A percentile compares a stretch with the other conserved stretches of the same genome.
Conservation (phyloP, 768 basidiomycete genomes). For the Pisolithus microcarpus region DNA sequence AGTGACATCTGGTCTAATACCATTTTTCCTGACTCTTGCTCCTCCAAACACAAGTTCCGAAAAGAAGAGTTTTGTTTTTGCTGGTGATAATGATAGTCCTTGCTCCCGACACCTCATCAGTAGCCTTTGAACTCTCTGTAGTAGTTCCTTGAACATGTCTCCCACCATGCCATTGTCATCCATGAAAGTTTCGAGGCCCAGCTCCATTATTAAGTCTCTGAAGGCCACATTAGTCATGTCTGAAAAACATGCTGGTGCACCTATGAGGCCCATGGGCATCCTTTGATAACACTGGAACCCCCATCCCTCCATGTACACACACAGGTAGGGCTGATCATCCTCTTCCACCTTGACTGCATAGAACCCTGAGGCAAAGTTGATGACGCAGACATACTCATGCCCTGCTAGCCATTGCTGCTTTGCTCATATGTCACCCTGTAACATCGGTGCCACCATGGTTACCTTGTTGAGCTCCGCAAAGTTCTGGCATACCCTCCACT, state of each 20-base stretch:
- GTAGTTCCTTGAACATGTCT: constrained; percentile 25
- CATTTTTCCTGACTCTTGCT: neutral
- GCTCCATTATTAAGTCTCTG: constrained; percentile 19
- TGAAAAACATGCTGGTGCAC: constrained; percentile 31
- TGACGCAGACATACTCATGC: constrained; percentile 27
- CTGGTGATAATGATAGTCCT: neutral
- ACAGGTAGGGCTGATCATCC: constrained; percentile 18
- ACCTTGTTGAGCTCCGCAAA: constrained; percentile 30
- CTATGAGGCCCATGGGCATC: constrained; percentile 38
- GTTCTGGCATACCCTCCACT: constrained; percentile 35
- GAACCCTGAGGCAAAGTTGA: constrained; percentile 37
- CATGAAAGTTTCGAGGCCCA: constrained; percentile 30
- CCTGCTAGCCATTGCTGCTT: constrained; percentile 34
- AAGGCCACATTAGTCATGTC: constrained; percentile 20
- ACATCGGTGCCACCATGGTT: constrained; percentile 23
- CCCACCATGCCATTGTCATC: constrained; percentile 31
- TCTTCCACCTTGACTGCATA: constrained; percentile 13
- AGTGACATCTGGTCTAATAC: no score
- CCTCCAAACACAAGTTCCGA: neutral
- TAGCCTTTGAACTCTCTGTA: constrained; percentile 25
- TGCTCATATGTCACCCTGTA: constrained; percentile 31
- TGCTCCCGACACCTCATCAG: neutral
- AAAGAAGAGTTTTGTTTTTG: constrained; percentile 7
- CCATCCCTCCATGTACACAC: constrained; percentile 31
- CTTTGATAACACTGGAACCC: constrained; percentile 30